Evolutionary conservation across 1,139 yeast genomes (phyloP).

Genomic region (Debaryomyces robertsiae): DNA sequence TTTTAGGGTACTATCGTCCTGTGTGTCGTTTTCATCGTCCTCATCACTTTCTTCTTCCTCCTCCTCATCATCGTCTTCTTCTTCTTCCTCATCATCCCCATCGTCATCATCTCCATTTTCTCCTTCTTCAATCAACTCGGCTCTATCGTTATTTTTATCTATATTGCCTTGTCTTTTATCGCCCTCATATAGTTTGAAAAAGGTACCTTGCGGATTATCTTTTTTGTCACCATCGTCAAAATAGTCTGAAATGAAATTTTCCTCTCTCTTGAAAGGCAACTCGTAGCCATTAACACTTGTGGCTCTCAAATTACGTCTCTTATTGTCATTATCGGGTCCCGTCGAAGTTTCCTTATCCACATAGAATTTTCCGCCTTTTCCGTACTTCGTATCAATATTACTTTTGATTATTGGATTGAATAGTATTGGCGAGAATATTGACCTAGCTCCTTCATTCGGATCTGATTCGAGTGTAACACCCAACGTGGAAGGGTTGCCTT

Average conservation of each 20-base stretch:
- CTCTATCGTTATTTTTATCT: conserved; percentile 21
- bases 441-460: conserved; percentile 22
- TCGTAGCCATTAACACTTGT: conserved; percentile 47
- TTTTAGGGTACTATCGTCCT: conserved; percentile 16
- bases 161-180: conserved; percentile 18
- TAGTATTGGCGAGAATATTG: conserved; percentile 76
- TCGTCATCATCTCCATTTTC: conserved; percentile 17
- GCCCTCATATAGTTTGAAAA: conserved; percentile 15
- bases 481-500: conserved; percentile 18
- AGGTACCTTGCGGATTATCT: conserved; percentile 25
- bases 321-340: conserved; percentile 27
- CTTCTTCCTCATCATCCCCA: conserved; percentile 18
- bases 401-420: conserved; percentile 79
- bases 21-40: conserved; percentile 26
- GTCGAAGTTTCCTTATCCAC: conserved; percentile 43
- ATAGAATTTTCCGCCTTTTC: conserved; percentile 83
- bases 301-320: conserved; percentile 33
- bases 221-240: conserved; percentile 10
- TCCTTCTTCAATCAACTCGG: conserved; percentile 17
- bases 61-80: conserved; percentile 25
- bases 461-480: conserved; percentile 12
- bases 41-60: conserved; percentile 43
- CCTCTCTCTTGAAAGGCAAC: conserved; percentile 18
- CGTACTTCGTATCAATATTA: conserved; percentile 79
- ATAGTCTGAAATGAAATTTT: conserved; percentile 2